Evolutionary conservation across 2,329 filamentous ascomycete species (phyloP).

Genomic region (Apiospora rasikravindrae): DNA sequence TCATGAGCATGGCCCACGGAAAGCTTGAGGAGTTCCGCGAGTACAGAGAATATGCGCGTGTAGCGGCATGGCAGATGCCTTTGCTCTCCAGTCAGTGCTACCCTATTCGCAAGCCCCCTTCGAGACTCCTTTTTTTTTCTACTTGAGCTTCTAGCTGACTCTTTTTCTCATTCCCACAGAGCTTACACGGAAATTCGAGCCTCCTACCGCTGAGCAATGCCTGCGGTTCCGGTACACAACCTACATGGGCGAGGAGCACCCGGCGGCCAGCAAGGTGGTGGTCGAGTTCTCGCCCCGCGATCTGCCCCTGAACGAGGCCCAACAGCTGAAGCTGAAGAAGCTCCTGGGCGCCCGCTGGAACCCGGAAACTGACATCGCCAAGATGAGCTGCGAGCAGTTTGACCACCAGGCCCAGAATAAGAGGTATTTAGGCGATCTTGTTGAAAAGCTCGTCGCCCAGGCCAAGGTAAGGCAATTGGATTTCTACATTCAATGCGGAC

Average conservation of each 20-base stretch:
- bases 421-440: slow-evolving; percentile 82
- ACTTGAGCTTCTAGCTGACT: slow-evolving; percentile 22
- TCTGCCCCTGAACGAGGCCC: slow-evolving; percentile 69
- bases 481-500: too few relatives aligned
- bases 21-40: slow-evolving; percentile 90
- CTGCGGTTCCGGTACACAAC: slow-evolving; percentile 96
- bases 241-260: slow-evolving; percentile 93
- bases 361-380: slow-evolving; percentile 78
- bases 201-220: slow-evolving; percentile 69
- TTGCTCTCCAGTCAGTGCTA: slow-evolving; percentile 77
- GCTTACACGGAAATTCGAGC: slow-evolving; percentile 79
- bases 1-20: slow-evolving; percentile 80
- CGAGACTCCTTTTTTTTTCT: neutral
- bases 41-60: slow-evolving; percentile 82
- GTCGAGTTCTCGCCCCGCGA: slow-evolving; percentile 84
- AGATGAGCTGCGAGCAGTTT: slow-evolving; percentile 90
- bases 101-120: neutral
- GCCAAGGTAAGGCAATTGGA: slow-evolving; percentile 61
- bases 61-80: slow-evolving; percentile 96
- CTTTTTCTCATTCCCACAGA: slow-evolving; percentile 55
- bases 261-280: slow-evolving; percentile 91
- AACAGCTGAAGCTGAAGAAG: slow-evolving; percentile 85
- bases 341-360: slow-evolving; percentile 87
- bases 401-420: slow-evolving; percentile 95
- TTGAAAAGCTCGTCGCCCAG: slow-evolving; percentile 74